Percentiles rank a stretch among this genome's conserved stretches.
These are phyloP conservation scores for Corchorus capsularis DNA, from an alignment of 345 rosid species.

Conservation along the genomic window DNA sequence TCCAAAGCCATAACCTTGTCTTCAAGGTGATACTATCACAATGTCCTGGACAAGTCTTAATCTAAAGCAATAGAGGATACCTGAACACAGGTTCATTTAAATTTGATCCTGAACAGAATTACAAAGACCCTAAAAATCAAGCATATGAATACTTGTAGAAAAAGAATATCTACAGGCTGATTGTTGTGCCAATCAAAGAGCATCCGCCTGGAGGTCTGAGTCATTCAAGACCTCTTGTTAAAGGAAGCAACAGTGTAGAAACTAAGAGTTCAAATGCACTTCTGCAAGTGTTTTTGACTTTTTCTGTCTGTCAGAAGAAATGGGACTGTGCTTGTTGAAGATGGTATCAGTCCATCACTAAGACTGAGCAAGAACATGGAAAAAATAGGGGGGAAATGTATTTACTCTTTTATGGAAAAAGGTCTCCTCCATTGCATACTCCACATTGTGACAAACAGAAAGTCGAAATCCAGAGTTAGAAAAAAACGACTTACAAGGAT, in stretches of 20 bases:
- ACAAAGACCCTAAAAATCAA: background rate
- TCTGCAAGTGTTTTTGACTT: background rate
- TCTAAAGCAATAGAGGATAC: background rate
- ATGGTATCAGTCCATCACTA: too few species aligned
- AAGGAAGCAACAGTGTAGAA: background rate
- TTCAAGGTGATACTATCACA: background rate
- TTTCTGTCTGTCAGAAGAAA: background rate
- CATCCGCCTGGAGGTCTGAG: conserved; percentile 1
- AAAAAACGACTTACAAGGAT: conserved; percentile 61
- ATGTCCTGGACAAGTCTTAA: background rate
- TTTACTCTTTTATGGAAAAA: background rate
- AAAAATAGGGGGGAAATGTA: background rate
- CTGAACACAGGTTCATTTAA: background rate
- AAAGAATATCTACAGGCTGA: background rate
- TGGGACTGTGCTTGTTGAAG: too few species aligned
- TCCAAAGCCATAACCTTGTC: background rate
- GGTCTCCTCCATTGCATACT: background rate
- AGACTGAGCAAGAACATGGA: too few species aligned
- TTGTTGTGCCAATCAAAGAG: background rate
- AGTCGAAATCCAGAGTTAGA: conserved; percentile 2
- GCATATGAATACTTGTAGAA: background rate
- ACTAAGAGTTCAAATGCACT: background rate
- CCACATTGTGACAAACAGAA: background rate
- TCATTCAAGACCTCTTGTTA: background rate
- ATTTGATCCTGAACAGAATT: background rate